Evolutionary conservation across 257 asterid genomes (phyloP).

Genomic region (Lantana camara): DNA sequence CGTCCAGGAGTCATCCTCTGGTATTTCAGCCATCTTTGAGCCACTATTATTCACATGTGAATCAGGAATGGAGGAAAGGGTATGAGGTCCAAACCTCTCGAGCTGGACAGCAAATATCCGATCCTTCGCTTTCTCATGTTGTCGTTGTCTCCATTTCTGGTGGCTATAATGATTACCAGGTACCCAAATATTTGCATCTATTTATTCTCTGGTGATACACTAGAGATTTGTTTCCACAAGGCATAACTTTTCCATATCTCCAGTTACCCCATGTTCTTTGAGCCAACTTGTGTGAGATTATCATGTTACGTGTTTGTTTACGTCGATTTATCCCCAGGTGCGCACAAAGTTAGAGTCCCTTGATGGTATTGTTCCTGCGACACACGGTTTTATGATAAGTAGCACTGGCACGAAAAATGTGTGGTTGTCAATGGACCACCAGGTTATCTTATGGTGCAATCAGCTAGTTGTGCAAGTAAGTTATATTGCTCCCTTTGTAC

Average conservation of each 20-base stretch:
- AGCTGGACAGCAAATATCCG: constrained; percentile 57
- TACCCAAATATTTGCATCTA: constrained; percentile 32
- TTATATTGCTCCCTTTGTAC: constrained; percentile 32
- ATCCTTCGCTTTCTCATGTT: constrained; percentile 70
- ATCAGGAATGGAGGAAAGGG: constrained; percentile 89
- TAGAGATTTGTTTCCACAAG: too few species aligned
- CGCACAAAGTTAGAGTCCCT: constrained; percentile 86
- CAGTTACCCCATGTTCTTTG: constrained; percentile 20
- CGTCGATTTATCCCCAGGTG: constrained; percentile 54
- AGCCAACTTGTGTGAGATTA: background rate
- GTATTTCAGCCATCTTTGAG: constrained; percentile 95
- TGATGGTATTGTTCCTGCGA: constrained; percentile 92
- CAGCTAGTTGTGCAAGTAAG: constrained; percentile 57
- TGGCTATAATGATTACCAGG: constrained; percentile 98
- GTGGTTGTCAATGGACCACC: constrained; percentile 99
- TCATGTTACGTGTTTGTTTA: constrained; percentile 23
- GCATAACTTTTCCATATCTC: background rate
- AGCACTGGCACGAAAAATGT: constrained; percentile 86
- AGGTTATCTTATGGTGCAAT: constrained; percentile 70
- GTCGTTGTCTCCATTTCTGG: constrained; percentile 87
- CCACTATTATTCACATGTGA: constrained; percentile 72
- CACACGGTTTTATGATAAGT: constrained; percentile 89
- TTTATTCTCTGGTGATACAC: background rate
- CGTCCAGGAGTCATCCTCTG: constrained; percentile 85
- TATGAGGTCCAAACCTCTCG: constrained; percentile 66